Conservation (phyloP, 2,329 filamentous ascomycete species). For the Exophiala phaeomuriformis region DNA sequence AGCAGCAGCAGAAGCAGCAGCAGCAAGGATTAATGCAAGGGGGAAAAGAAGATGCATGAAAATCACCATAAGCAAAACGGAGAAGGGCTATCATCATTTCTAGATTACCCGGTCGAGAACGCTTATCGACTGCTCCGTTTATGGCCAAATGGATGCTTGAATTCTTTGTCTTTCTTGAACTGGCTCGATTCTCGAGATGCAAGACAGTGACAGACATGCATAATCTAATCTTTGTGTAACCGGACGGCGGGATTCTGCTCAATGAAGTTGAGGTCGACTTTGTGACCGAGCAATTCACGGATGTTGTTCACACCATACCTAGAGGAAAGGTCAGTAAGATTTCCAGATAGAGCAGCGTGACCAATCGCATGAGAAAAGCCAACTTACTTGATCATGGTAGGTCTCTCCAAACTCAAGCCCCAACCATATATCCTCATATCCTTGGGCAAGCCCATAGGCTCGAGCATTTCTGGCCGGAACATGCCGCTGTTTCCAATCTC, state of each 20-base stretch:
- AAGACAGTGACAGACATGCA: no score
- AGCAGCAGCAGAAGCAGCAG: background rate
- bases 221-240: constrained; percentile 67
- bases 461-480: constrained; percentile 97
- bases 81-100: constrained; percentile 23
- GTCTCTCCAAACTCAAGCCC: constrained; percentile 83
- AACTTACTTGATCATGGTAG: constrained; percentile 94
- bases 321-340: background rate
- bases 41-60: background rate
- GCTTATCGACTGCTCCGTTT: constrained; percentile 10
- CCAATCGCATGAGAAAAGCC: background rate
- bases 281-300: constrained; percentile 84
- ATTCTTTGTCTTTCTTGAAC: constrained; percentile 11
- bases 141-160: background rate
- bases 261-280: constrained; percentile 90
- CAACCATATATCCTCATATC: constrained; percentile 92
- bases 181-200: background rate
- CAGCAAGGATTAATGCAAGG: background rate
- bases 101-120: constrained; percentile 15
- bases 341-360: constrained; percentile 1
- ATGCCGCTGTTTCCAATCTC: constrained; percentile 98
- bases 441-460: constrained; percentile 86
- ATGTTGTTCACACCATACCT: constrained; percentile 77
- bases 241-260: constrained; percentile 85
- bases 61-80: background rate